Base-by-base conservation (phyloP, 2,329 filamentous ascomycete genomes). In the Verticillium isaacii region DNA sequence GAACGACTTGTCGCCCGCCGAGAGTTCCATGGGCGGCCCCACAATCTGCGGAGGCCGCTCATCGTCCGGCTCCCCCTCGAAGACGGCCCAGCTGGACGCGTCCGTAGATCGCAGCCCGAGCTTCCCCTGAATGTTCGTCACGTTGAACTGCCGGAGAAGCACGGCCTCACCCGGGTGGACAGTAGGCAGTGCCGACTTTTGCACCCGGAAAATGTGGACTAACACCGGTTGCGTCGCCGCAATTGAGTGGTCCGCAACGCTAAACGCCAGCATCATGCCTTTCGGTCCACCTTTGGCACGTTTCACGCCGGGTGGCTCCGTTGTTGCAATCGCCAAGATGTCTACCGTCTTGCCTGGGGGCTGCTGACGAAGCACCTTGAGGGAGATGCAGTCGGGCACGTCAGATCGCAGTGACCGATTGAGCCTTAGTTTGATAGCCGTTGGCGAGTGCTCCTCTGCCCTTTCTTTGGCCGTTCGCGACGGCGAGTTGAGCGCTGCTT, bases 81-180 rank as follows among this genome's bases (percentile, higher is more conserved):
- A 88, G 3, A 89, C 84, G 2, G 84, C 86, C 83, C 87, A 89
- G 60, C 83, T 82, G 17, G 84, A 87, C 37, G 74, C 76, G 55
- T 83, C 82, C n/a, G 76, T 78, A n/a, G 79, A 80, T 57, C 79
- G 75, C 58, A 88, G 73, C 0, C 83, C 85, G 64, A 84, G 87
- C 59, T 81, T 81, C 56, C 77, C 77, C 62, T 81, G 80, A 58
- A 87, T 72, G 2, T 84, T 76, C 52, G 81, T 75, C 15, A 87
- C 82, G 32, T 78, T 77, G 65, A 89, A 85, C 57, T 80, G 77
- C 29, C 83, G 80, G 45, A 89, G 78, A 36, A 89, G 75, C 36
- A 89, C 77, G 2, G 84, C 79, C 67, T 89, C 85, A 6, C 86
- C 86, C 5, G 76, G 74, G 45, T 78, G 77, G 11, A 88, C 79